phyloP scores from a whole-genome alignment of 1,284 basidiomycete species.

The Malassezia sympodialis region DNA sequence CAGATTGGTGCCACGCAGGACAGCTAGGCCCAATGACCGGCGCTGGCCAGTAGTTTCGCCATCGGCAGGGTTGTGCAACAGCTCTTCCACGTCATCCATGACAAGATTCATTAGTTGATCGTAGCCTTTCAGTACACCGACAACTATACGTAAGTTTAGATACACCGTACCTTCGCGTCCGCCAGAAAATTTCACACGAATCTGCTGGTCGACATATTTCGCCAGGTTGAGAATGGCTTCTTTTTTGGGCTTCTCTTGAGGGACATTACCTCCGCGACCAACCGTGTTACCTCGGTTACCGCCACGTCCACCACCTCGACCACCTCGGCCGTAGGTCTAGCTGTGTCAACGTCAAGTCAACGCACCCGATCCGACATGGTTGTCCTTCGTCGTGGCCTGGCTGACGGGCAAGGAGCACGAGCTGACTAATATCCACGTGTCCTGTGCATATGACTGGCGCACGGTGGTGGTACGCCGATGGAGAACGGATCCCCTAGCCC shows the following conservation, averaged over 20 bases:
- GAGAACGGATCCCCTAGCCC: not conserved
- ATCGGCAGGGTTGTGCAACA: conserved; percentile 49
- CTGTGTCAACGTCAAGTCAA: conserved; percentile 1
- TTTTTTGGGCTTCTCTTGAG: conserved; percentile 69
- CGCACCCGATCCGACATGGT: conserved; percentile 17
- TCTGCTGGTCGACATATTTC: conserved; percentile 82
- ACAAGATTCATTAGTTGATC: conserved; percentile 95
- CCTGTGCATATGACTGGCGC: not conserved
- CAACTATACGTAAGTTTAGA: conserved; percentile 55
- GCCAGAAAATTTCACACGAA: conserved; percentile 91
- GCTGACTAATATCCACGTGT: conserved; percentile 12
- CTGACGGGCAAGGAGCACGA: not conserved
- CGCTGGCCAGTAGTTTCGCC: conserved; percentile 32
- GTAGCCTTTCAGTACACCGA: conserved; percentile 83
- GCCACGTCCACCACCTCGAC: conserved; percentile 16
- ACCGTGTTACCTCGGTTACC: not conserved
- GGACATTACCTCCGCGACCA: conserved; percentile 1
- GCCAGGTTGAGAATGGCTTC: conserved; percentile 92
- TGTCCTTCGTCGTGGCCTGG: not conserved
- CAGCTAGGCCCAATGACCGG: conserved; percentile 38
- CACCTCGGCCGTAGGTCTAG: not conserved
- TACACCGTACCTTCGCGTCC: conserved; percentile 70
- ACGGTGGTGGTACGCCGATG: conserved; percentile 1
- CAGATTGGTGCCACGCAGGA: conserved; percentile 41
- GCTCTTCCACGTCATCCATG: conserved; percentile 75